phyloP scores from a whole-genome alignment of 176 grass and related monocot species.

The Aegilops umbellulata region DNA sequence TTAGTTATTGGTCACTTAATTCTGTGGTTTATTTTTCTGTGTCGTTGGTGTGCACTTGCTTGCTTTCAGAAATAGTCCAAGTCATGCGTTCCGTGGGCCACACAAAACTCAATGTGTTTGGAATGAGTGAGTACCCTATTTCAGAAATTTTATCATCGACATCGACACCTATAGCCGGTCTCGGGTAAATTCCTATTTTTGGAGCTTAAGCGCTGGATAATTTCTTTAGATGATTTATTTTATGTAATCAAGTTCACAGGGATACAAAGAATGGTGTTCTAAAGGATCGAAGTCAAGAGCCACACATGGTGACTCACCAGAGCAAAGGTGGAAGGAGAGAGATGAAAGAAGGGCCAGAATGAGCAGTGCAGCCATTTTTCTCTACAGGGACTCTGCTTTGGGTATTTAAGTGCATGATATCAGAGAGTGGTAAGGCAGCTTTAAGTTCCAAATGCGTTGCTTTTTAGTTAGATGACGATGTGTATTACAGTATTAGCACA shows the following conservation, averaged over 20 bases:
- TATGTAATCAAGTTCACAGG: too few species aligned
- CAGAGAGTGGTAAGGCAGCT: conserved; percentile 11
- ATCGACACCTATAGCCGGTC: too few species aligned
- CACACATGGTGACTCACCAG: conserved; percentile 30
- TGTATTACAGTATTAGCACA: background rate
- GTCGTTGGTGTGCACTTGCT: background rate
- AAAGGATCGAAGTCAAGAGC: too few species aligned
- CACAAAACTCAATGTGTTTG: background rate
- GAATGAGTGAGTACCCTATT: too few species aligned
- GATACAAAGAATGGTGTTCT: too few species aligned
- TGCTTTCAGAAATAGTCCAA: background rate
- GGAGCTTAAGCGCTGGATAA: too few species aligned
- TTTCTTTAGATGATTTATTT: too few species aligned
- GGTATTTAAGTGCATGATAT: background rate
- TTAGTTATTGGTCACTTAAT: background rate
- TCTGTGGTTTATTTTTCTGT: background rate
- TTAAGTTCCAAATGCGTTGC: background rate
- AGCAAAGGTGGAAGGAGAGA: conserved; percentile 28
- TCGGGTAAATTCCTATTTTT: too few species aligned
- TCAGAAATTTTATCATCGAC: too few species aligned
- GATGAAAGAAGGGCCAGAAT: conserved; percentile 25
- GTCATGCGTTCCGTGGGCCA: background rate
- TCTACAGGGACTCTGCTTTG: background rate
- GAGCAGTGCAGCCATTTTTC: conserved; percentile 30
- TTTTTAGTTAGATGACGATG: background rate